Percentiles rank a stretch among this genome's conserved stretches.
Evolutionary conservation across 2,329 filamentous ascomycete species (phyloP).

Genomic region (Colletotrichum godetiae): DNA sequence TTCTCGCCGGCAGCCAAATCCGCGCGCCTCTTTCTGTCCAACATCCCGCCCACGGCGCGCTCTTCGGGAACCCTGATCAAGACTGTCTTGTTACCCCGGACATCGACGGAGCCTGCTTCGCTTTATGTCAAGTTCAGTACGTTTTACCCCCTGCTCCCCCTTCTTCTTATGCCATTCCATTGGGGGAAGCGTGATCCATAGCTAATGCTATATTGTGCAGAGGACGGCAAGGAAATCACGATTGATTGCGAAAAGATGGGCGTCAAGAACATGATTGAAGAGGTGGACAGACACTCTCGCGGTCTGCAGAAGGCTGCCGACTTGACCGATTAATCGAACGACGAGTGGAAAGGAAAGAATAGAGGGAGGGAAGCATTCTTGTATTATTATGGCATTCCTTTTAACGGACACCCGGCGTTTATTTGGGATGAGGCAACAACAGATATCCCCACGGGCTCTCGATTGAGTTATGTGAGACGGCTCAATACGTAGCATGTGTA

Average conservation of each 20-base stretch:
- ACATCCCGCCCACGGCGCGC: constrained; percentile 84
- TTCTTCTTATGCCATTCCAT: neutral
- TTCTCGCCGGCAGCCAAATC: constrained; percentile 85
- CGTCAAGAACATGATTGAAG: constrained; percentile 87
- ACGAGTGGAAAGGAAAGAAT: neutral
- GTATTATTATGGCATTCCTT: constrained; percentile 33
- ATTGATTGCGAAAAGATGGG: constrained; percentile 84
- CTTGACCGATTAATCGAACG: constrained; percentile 60
- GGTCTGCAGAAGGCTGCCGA: constrained; percentile 85
- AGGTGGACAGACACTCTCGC: constrained; percentile 91
- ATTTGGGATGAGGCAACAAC: constrained; percentile 25
- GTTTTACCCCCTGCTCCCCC: constrained; percentile 42
- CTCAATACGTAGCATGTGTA: neutral
- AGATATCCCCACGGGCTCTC: constrained; percentile 25
- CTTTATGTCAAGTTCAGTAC: constrained; percentile 89
- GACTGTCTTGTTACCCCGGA: constrained; percentile 78
- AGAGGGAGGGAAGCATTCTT: neutral
- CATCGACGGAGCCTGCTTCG: constrained; percentile 74
- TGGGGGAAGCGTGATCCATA: neutral
- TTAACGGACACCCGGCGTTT: constrained; percentile 25
- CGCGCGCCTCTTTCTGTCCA: constrained; percentile 87
- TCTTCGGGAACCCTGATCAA: constrained; percentile 79
- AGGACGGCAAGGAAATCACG: constrained; percentile 92
- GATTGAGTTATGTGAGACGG: constrained; percentile 11
- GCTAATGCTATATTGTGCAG: constrained; percentile 67